Conservation (phyloP, 345 rosid genomes). For the Leavenworthia alabamica region DNA sequence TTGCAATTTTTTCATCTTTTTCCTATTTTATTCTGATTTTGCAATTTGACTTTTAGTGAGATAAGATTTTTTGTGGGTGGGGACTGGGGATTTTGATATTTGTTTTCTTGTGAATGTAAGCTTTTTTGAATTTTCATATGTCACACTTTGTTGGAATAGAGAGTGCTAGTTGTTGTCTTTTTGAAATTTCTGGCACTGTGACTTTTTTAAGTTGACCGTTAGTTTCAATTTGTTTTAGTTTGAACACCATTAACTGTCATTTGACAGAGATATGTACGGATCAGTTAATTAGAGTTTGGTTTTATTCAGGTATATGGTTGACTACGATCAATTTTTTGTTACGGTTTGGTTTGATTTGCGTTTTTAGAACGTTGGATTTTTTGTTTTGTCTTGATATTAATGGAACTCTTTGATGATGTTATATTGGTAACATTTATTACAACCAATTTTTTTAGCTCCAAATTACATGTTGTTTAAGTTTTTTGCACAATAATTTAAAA, state of each 20-base stretch:
- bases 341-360: neutral
- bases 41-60: conserved; percentile 1
- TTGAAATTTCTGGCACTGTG: conserved; percentile 5
- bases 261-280: neutral
- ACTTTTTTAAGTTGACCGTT: conserved; percentile 13
- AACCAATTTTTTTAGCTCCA: too few species aligned
- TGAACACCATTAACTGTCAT: conserved; percentile 1
- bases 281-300: neutral
- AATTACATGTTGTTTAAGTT: too few species aligned
- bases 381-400: neutral
- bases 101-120: neutral
- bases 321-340: neutral
- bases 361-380: neutral
- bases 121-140: conserved; percentile 16
- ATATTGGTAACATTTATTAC: neutral
- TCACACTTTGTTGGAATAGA: neutral
- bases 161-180: conserved; percentile 10
- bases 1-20: neutral
- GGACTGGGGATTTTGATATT: neutral
- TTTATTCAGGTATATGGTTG: neutral
- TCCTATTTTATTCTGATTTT: neutral
- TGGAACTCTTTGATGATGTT: neutral
- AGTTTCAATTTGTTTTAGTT: neutral
- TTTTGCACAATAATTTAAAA: too few species aligned
- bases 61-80: neutral